Evolutionary conservation across 139 green algal genomes (phyloP), one percentile per base, ranked within the genome.

Genomic region (Micromonas commoda): DNA sequence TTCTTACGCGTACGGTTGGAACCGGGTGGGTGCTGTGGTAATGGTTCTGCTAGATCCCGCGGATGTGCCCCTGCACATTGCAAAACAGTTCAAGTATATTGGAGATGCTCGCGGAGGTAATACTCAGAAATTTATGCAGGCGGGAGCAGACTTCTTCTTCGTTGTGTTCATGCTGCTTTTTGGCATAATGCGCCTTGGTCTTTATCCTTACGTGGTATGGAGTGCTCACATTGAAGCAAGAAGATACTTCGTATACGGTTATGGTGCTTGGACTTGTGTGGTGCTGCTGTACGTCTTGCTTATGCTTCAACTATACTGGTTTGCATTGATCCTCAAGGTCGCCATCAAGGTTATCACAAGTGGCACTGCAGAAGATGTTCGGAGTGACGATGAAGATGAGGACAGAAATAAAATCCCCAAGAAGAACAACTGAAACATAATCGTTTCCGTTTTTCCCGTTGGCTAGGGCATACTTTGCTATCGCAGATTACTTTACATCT

Each of bases 21-120:
- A 60, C 21, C 34, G 75, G 54, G 64, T 80, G 2, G 75, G 75
- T 31, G 60, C 51, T 24, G 33, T 80, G 24, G 63, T 80, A 4
- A 74, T 74, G 60, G 26, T 71, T 6, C 4, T 80, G 9, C 66
- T 74, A 19, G 68, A 80, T 61, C 34, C 68, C 6, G 75, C 75
- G 38, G 75, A 80, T 33, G 60, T 69, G 60, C 75, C 64, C 31
- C 39, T 80, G 57, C 75, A 80, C 60, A 33, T 37, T 32, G 75
- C 75, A 0, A 80, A 80, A 61, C 34, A 28, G 23, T 71, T 35
- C 63, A 80, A 80, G 57, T 80, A 80, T 61, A 24, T 73, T 64
- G 75, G 31, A 19, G 66, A 73, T 35, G 66, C 66, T 33, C 32
- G 66, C 6, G 33, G 33, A 35, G 28, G 1, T n/a, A n/a, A 65